phyloP scores from a whole-genome alignment of 768 basidiomycete species.

The Collybia sp. region DNA sequence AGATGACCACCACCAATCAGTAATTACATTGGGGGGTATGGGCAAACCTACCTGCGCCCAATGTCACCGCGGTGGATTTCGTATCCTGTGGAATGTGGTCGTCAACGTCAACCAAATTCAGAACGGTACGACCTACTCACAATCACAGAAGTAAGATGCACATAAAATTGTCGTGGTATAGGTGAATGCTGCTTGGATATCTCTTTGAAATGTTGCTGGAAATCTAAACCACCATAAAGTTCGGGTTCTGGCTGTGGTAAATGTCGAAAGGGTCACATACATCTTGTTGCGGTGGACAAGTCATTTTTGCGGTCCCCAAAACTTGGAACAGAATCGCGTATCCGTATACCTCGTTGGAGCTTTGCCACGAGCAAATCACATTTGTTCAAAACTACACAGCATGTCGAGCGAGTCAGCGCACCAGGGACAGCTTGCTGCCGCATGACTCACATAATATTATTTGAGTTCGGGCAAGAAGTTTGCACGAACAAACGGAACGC shows the following conservation, averaged over 20 bases:
- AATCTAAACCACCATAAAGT: constrained; percentile 40
- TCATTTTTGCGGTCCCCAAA: constrained; percentile 75
- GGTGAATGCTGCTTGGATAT: constrained; percentile 61
- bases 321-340: constrained; percentile 67
- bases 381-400: constrained; percentile 52
- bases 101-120: constrained; percentile 8
- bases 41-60: constrained; percentile 48
- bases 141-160: constrained; percentile 74
- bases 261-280: constrained; percentile 33
- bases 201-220: constrained; percentile 78
- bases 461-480: constrained; percentile 56
- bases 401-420: constrained; percentile 1
- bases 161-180: constrained; percentile 60
- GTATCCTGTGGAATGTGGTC: constrained; percentile 60
- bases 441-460: constrained; percentile 39
- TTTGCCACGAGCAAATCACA: constrained; percentile 74
- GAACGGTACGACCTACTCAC: constrained; percentile 35
- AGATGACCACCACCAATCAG: not conserved
- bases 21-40: not conserved
- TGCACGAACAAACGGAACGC: constrained; percentile 68
- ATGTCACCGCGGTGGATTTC: constrained; percentile 64
- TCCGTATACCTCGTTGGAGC: constrained; percentile 58
- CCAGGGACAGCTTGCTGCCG: not conserved
- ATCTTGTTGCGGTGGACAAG: constrained; percentile 61
- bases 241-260: not conserved